Evolutionary conservation across 495 filamentous ascomycete genomes (phyloP).

Genomic region (Talaromyces adpressus): DNA sequence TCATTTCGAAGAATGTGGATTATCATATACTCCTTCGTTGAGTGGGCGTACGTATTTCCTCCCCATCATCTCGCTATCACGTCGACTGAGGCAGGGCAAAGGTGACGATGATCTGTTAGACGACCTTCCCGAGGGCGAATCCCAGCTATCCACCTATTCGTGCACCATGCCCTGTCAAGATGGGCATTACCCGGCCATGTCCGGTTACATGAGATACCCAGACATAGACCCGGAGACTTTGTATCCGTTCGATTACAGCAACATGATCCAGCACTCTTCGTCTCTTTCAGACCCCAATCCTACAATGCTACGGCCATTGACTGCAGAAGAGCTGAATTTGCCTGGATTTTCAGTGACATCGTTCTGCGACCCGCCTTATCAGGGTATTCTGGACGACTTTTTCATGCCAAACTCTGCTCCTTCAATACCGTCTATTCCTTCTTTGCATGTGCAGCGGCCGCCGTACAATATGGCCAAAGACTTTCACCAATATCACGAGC

Average conservation of each 20-base stretch:
- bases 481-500: not conserved
- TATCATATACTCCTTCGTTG: constrained; percentile 1
- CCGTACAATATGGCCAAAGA: not conserved
- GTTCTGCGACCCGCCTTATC: not conserved
- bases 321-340: not conserved
- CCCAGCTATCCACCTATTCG: not conserved
- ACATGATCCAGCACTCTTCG: not conserved
- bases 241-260: not conserved
- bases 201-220: not conserved
- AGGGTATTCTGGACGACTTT: not conserved
- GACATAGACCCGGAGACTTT: not conserved
- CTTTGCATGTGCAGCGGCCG: not conserved
- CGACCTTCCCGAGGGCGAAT: not conserved
- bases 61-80: not conserved
- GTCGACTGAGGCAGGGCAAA: not conserved
- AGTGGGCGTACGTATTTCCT: not conserved
- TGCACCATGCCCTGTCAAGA: not conserved
- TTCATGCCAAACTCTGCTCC: not conserved
- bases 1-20: not conserved
- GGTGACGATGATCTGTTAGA: not conserved
- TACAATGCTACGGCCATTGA: not conserved
- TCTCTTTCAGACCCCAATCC: not conserved
- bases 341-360: not conserved
- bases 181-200: not conserved
- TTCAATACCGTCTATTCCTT: not conserved